These are phyloP conservation scores for Candida quercuum DNA, from an alignment of 805 yeast genomes.

Conservation along the genomic window DNA sequence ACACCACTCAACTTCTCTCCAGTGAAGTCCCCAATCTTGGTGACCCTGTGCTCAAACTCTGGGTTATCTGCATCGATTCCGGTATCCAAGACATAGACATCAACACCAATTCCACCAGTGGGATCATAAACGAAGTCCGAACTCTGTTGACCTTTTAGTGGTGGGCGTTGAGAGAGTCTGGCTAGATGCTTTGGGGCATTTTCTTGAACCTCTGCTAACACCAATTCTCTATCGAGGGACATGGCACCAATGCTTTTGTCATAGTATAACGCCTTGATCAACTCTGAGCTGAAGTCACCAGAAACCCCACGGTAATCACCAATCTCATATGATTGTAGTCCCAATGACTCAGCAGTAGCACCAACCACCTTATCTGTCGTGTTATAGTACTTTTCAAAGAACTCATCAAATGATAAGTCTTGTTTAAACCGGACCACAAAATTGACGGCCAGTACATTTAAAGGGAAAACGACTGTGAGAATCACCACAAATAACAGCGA, in stretches of 20 bases:
- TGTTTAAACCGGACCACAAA: slow-evolving; percentile 25
- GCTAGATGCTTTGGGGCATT: slow-evolving; percentile 39
- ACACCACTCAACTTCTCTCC: slow-evolving; percentile 24
- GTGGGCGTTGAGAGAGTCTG: slow-evolving; percentile 31
- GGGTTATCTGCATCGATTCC: slow-evolving; percentile 34
- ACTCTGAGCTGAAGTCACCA: slow-evolving; percentile 30
- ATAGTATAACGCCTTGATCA: slow-evolving; percentile 27
- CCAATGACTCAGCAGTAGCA: slow-evolving; percentile 11
- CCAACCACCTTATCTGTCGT: slow-evolving; percentile 4
- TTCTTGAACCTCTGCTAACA: slow-evolving; percentile 33
- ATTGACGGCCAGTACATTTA: slow-evolving; percentile 6
- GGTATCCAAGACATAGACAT: slow-evolving; percentile 33
- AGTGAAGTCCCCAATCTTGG: slow-evolving; percentile 41
- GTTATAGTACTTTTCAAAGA: slow-evolving; percentile 14
- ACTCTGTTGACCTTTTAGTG: slow-evolving; percentile 22
- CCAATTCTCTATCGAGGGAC: slow-evolving; percentile 30
- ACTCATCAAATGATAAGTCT: slow-evolving; percentile 13
- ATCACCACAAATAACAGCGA: neutral
- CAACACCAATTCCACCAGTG: slow-evolving; percentile 35
- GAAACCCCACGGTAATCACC: slow-evolving; percentile 29
- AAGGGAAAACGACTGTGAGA: slow-evolving; percentile 1
- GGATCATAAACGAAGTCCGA: slow-evolving; percentile 36
- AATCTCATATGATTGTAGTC: slow-evolving; percentile 21
- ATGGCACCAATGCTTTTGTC: slow-evolving; percentile 32
- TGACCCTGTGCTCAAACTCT: slow-evolving; percentile 39